Percentiles rank a stretch among this genome's conserved stretches.
These are phyloP conservation scores for Chalciporus sphaerocephalus DNA, from an alignment of 768 basidiomycete genomes.

Conservation along the genomic window DNA sequence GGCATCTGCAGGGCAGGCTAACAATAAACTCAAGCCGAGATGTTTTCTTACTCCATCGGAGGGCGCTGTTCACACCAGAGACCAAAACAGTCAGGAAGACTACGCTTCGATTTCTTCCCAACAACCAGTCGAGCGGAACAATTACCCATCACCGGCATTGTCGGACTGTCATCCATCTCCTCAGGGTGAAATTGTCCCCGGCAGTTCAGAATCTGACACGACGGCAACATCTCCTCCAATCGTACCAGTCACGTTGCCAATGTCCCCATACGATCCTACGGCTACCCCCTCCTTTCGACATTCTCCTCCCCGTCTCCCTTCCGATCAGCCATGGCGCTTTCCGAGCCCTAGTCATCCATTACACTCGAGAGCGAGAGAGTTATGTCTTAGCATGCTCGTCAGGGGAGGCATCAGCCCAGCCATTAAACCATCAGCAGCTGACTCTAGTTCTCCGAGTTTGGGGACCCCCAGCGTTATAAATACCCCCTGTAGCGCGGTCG, in stretches of 20 bases:
- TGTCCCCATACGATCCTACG: conserved; percentile 74
- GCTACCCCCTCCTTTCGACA: conserved; percentile 75
- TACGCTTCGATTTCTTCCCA: conserved; percentile 13
- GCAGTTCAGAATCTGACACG: conserved; percentile 4
- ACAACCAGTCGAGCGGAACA: conserved; percentile 24
- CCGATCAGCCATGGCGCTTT: conserved; percentile 79
- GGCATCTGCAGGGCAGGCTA: conserved; percentile 16
- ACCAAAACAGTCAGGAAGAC: conserved; percentile 13
- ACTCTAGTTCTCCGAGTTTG: conserved; percentile 30
- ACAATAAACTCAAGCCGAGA: conserved; percentile 18
- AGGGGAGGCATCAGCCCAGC: conserved; percentile 49
- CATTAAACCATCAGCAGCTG: conserved; percentile 29
- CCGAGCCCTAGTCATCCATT: conserved; percentile 76
- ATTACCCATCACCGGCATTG: conserved; percentile 19
- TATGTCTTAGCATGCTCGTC: conserved; percentile 62
- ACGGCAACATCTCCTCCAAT: conserved; percentile 23
- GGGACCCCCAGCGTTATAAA: conserved; percentile 29
- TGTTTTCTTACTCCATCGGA: conserved; percentile 19
- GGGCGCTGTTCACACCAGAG: conserved; percentile 9
- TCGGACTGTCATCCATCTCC: conserved; percentile 1
- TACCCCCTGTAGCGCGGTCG: conserved; percentile 26
- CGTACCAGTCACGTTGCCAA: conserved; percentile 39
- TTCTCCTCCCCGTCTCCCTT: conserved; percentile 68
- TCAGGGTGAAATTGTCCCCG: not conserved
- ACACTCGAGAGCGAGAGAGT: conserved; percentile 58